phyloP scores from a whole-genome alignment of 768 basidiomycete species.

The Boletus reticulatus region DNA sequence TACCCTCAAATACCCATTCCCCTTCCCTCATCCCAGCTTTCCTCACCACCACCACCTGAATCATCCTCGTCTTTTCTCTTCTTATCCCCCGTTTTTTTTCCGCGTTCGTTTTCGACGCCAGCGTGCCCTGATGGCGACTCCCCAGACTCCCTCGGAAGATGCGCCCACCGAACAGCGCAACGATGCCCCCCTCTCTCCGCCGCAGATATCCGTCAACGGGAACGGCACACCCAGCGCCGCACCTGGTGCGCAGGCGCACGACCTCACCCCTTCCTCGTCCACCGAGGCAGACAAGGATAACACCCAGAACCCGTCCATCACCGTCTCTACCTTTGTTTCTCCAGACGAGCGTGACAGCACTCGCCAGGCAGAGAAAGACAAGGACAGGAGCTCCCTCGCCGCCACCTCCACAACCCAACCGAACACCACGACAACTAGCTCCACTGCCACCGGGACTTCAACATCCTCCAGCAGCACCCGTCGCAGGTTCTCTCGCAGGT shows the following conservation, averaged over 20 bases:
- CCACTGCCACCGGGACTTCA: conserved; percentile 25
- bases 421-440: conserved; percentile 28
- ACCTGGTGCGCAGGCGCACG: conserved; percentile 27
- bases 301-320: conserved; percentile 32
- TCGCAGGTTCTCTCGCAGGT: conserved; percentile 33
- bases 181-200: conserved; percentile 9
- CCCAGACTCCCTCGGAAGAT: conserved; percentile 15
- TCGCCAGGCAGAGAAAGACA: conserved; percentile 37
- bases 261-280: conserved; percentile 29
- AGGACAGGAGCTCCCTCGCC: conserved; percentile 46
- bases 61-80: neutral
- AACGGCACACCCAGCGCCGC: conserved; percentile 20
- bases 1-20: conserved; percentile 29
- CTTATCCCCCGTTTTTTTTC: neutral
- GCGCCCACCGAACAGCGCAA: conserved; percentile 22
- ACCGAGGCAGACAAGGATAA: conserved; percentile 38
- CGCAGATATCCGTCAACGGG: conserved; percentile 26
- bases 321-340: conserved; percentile 32
- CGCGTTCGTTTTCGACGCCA: neutral
- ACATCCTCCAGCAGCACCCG: conserved; percentile 17
- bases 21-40: neutral
- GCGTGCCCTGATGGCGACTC: conserved; percentile 23
- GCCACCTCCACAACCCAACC: conserved; percentile 44
- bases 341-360: conserved; percentile 33
- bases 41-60: neutral